Evolutionary conservation across 2,329 filamentous ascomycete species (phyloP).

Genomic region (Hypoxylon rubiginosum): DNA sequence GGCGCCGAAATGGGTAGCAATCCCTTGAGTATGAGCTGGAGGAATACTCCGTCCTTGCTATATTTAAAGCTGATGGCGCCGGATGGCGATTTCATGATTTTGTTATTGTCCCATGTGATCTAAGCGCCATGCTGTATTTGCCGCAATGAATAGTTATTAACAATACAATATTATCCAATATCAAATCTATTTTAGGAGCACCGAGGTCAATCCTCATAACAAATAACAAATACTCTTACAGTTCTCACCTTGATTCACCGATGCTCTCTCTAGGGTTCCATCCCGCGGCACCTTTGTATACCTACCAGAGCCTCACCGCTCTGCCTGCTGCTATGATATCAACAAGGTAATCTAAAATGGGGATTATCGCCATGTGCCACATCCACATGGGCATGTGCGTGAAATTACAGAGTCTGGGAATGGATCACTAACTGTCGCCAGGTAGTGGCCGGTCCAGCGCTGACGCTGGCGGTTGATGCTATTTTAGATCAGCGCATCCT

Average conservation of each 20-base stretch:
- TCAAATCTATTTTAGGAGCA: background rate
- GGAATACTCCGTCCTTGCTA: constrained; percentile 19
- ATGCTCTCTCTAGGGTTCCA: background rate
- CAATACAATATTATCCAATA: background rate
- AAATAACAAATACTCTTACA: background rate
- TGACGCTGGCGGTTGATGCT: constrained; percentile 30
- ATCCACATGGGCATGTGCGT: constrained; percentile 9
- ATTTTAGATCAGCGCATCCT: constrained; percentile 30
- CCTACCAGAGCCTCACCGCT: background rate
- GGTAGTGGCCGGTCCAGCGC: constrained; percentile 12
- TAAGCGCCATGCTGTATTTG: constrained; percentile 3
- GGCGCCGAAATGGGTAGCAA: background rate
- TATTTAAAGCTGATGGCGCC: constrained; percentile 25
- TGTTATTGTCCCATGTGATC: constrained; percentile 14
- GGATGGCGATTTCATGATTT: constrained; percentile 12
- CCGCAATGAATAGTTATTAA: background rate
- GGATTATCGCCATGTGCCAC: constrained; percentile 23
- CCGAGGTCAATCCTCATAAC: background rate
- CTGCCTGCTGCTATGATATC: background rate
- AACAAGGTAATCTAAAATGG: constrained; percentile 11
- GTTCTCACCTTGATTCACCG: background rate
- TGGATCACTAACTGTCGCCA: constrained; percentile 13
- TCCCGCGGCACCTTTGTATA: background rate
- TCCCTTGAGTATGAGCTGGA: constrained; percentile 15
- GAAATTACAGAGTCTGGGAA: constrained; percentile 16